phyloP scores from a whole-genome alignment of 768 basidiomycete genomes.

The Amanita inopinata region DNA sequence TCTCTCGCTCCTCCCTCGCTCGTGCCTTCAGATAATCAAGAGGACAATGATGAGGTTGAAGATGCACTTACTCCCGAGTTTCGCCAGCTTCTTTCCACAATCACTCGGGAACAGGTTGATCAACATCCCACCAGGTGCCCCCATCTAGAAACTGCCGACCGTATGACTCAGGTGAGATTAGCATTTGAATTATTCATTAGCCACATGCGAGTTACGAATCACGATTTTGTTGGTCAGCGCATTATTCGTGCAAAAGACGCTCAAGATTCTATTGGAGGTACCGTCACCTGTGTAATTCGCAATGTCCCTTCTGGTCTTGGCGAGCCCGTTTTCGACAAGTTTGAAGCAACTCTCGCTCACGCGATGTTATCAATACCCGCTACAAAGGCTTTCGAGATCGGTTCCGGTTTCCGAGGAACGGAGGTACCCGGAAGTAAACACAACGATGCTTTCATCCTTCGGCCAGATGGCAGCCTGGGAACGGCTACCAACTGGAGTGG shows the following conservation, averaged over 20 bases:
- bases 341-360: constrained; percentile 91
- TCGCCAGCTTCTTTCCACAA: constrained; percentile 60
- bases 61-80: constrained; percentile 83
- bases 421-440: constrained; percentile 89
- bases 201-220: background rate
- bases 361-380: constrained; percentile 99
- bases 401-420: constrained; percentile 92
- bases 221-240: constrained; percentile 58
- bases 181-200: background rate
- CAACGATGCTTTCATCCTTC: constrained; percentile 78
- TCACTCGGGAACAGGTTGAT: constrained; percentile 87
- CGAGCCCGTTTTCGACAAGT: constrained; percentile 97
- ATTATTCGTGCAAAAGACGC: constrained; percentile 89
- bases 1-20: constrained; percentile 29
- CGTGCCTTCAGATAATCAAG: constrained; percentile 25
- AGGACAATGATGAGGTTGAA: constrained; percentile 51
- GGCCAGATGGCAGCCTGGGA: constrained; percentile 59
- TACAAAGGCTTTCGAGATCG: constrained; percentile 96
- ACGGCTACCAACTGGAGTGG: constrained; percentile 95
- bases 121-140: constrained; percentile 83
- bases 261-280: constrained; percentile 95
- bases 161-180: constrained; percentile 71
- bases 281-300: constrained; percentile 92
- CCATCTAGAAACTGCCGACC: constrained; percentile 76
- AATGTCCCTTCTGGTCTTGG: constrained; percentile 86